Evolutionary conservation across 495 filamentous ascomycete species (phyloP), one percentile per base, ranked within the genome.

Genomic region (Cenococcum geophilum): DNA sequence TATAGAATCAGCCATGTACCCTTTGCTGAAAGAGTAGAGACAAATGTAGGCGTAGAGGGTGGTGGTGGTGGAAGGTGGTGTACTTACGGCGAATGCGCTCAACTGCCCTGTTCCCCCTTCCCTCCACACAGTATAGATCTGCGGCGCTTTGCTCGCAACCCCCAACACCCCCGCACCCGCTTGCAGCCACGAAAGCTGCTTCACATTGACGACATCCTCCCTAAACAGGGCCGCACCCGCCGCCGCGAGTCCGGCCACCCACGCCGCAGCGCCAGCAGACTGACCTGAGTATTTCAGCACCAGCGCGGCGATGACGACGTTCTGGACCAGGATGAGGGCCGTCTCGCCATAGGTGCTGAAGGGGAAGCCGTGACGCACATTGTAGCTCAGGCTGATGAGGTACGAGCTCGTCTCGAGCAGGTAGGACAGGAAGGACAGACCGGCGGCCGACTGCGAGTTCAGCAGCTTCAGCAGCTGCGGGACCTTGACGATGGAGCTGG

Each of bases 261-360:
- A 91, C 23, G 84, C 72, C 0, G 86, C 91, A 0, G 88, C 86
- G 10, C 82, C 72, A 48, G 68, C 71, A 0, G 69, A 73, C 64
- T 81, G 79, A 12, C 86, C 89, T 55, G 82, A 80, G 71, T 88
- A 96, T 61, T 85, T 84, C 75, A 98, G 74, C 55, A 98, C 89
- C 66, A 97, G 72, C 37, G 88, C 82, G 8, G 86, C 82, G 69
- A 98, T 92, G 52, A 89, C 84, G 25, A 96, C 81, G 79, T 98
- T 95, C 77, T 98, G 93, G 47, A 85, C 83, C 14, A 91, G 81
- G 62, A 98, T 95, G 67, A 97, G 78, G 37, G 88, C 90, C 43
- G 89, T 89, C 80, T 98, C 93, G 70, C 93, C 93, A 69, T 87
- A 98, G 18, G 93, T 97, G 79, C 87, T 92, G 75, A 97, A 93